Evolutionary conservation across 2,329 filamentous ascomycete genomes (phyloP).

Genomic region (Diaporthe ampelina): DNA sequence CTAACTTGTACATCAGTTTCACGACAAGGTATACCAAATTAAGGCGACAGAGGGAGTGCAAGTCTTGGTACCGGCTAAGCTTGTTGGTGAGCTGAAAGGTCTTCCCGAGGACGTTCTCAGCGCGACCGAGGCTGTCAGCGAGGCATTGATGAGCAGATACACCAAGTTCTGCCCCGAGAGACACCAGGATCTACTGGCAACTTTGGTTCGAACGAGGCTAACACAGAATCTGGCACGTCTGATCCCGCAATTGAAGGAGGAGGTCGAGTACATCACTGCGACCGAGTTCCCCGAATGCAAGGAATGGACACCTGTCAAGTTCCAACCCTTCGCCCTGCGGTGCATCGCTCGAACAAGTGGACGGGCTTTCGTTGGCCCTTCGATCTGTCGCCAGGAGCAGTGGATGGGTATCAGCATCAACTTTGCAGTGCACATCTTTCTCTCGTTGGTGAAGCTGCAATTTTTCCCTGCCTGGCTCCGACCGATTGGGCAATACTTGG

Average conservation of each 20-base stretch:
- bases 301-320: slow-evolving; percentile 68
- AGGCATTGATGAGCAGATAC: slow-evolving; percentile 66
- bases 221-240: slow-evolving; percentile 63
- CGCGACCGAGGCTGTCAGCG: slow-evolving; percentile 62
- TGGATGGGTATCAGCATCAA: slow-evolving; percentile 68
- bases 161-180: slow-evolving; percentile 63
- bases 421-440: slow-evolving; percentile 64
- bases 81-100: slow-evolving; percentile 62
- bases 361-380: slow-evolving; percentile 65
- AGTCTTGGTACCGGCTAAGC: slow-evolving; percentile 60
- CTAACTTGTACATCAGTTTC: slow-evolving; percentile 54
- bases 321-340: slow-evolving; percentile 66
- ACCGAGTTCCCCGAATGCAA: slow-evolving; percentile 64
- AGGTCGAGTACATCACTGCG: slow-evolving; percentile 60
- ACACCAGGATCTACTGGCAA: slow-evolving; percentile 60
- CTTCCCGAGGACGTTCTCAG: slow-evolving; percentile 64
- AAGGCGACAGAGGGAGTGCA: slow-evolving; percentile 65
- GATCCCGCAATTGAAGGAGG: slow-evolving; percentile 60
- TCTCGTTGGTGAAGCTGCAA: slow-evolving; percentile 63
- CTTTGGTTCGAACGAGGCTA: slow-evolving; percentile 61
- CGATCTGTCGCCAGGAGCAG: slow-evolving; percentile 64
- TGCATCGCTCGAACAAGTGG: slow-evolving; percentile 68
- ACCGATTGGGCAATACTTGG: slow-evolving; percentile 60
- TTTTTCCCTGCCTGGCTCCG: slow-evolving; percentile 65
- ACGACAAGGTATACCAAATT: slow-evolving; percentile 64